These are phyloP conservation scores for Ganoderma meredithae DNA, from an alignment of 1,284 basidiomycete species.

Conservation along the genomic window DNA sequence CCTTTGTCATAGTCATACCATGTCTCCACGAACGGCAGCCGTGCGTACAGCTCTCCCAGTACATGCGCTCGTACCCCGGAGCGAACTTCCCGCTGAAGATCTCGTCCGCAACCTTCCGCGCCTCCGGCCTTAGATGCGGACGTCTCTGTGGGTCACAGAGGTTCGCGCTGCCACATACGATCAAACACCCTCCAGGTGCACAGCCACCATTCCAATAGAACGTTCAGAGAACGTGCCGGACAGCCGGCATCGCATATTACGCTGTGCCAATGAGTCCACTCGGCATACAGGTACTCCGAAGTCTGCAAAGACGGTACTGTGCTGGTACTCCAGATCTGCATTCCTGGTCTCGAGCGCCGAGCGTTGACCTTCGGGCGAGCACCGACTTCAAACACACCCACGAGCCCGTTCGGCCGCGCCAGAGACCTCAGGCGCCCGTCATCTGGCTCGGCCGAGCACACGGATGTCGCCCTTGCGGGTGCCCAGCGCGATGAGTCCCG, in stretches of 20 bases:
- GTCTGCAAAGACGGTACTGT: neutral
- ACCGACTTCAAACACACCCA: conserved; percentile 12
- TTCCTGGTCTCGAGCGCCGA: too few species aligned
- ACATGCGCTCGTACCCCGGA: conserved; percentile 42
- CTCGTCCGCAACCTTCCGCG: conserved; percentile 23
- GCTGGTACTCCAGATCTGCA: too few species aligned
- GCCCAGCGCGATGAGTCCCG: conserved; percentile 52
- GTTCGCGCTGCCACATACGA: neutral
- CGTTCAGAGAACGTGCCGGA: neutral
- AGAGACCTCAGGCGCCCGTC: neutral
- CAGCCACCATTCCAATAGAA: neutral
- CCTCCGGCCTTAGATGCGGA: conserved; percentile 8
- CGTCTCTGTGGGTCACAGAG: too few species aligned
- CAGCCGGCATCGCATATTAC: neutral
- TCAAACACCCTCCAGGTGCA: neutral
- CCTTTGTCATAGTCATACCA: conserved; percentile 30
- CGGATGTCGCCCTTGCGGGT: conserved; percentile 51
- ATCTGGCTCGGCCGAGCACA: conserved; percentile 33
- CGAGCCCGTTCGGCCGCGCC: conserved; percentile 9
- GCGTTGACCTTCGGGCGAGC: neutral
- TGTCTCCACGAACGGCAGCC: conserved; percentile 54
- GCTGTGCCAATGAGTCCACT: neutral
- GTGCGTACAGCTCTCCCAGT: conserved; percentile 57
- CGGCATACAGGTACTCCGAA: conserved; percentile 3
- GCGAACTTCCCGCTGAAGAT: conserved; percentile 23